A percentile compares a stretch with the other conserved stretches of the same genome.
These are phyloP conservation scores for Picea sitchensis DNA, from an alignment of 75 land plant species.

Conservation along the genomic window DNA sequence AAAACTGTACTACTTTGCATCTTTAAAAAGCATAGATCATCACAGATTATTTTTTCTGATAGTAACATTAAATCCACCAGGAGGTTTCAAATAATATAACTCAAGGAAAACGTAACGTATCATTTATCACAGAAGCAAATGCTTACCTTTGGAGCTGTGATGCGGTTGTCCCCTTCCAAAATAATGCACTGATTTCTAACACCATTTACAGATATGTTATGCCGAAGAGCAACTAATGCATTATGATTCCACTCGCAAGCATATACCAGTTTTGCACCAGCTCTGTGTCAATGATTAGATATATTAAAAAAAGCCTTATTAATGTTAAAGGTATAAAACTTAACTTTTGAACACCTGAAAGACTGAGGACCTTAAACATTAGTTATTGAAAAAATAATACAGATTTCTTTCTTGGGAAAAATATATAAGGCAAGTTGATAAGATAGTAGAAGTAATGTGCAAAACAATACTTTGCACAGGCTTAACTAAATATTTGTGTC, in stretches of 20 bases:
- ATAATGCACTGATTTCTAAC: slow-evolving; percentile 71
- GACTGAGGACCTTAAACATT: background rate
- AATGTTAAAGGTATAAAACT: background rate
- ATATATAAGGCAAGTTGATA: background rate
- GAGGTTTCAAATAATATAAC: background rate
- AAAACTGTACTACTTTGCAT: too few relatives aligned
- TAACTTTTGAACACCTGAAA: background rate
- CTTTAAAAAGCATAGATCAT: too few relatives aligned
- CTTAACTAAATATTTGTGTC: background rate
- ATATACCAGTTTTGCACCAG: slow-evolving; percentile 78
- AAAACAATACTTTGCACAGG: background rate
- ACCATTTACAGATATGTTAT: slow-evolving; percentile 61
- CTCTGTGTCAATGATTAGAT: slow-evolving; percentile 33
- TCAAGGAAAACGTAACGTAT: background rate
- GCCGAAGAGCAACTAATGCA: slow-evolving; percentile 72
- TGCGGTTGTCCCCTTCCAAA: slow-evolving; percentile 86
- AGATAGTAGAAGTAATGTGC: background rate
- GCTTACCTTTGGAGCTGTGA: slow-evolving; percentile 72
- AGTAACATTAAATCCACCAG: background rate
- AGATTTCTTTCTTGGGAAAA: background rate
- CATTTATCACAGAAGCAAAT: background rate
- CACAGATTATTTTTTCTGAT: background rate
- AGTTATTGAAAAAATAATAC: background rate
- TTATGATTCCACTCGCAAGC: slow-evolving; percentile 97
- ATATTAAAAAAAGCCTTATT: background rate